Base-by-base conservation (phyloP, 164 flowering plant species). In the Piper longum region DNA sequence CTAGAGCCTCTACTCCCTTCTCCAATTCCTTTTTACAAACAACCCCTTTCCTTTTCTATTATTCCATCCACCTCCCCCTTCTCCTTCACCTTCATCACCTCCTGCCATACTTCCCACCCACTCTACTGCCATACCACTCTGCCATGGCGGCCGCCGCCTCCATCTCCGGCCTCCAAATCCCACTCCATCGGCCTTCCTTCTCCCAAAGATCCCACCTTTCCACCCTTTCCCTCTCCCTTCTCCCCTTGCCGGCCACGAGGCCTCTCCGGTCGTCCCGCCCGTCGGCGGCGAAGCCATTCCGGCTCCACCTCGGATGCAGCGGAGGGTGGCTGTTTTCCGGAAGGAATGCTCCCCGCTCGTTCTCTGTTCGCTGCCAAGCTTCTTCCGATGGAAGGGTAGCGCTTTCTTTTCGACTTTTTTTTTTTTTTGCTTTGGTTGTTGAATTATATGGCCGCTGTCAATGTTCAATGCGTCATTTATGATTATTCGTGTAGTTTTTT, bases 301-400 rank as follows among this genome's bases (percentile, higher is more conserved):
- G 57, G 19, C 71, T 66, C 69, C 69, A 17, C 16, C 62, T 66
- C 18, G 36, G 13, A 16, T 13, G 48, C 7, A 71, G 65, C n/a
- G 73, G 74, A 12, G 65, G 61, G 48, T 75, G 65, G 55, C 59
- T 74, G 62, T 16, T 61, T 8, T 6, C 52, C 1, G 45, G 68
- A 8, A 70, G 66, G 64, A 69, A 61, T n/a, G n/a, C n/a, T 7
- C 62, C 72, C 54, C 52, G 5, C 5, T 69, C 80, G 13, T 60
- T 80, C 51, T 68, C 68, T 57, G 83, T 91, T 19, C 79, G 89
- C 56, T 88, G 96, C 54, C 85, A 86, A 12, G 78, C 81, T 61
- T 62, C 80, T 7, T 69, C 73, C 0, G 67, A 66, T 71, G 95
- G 93, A 74, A 80, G 85, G 83, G 97, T 90, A 70, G n/a, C n/a